phyloP scores from a whole-genome alignment of 2,329 filamentous ascomycete genomes.

The Purpureocillium lavendulum region DNA sequence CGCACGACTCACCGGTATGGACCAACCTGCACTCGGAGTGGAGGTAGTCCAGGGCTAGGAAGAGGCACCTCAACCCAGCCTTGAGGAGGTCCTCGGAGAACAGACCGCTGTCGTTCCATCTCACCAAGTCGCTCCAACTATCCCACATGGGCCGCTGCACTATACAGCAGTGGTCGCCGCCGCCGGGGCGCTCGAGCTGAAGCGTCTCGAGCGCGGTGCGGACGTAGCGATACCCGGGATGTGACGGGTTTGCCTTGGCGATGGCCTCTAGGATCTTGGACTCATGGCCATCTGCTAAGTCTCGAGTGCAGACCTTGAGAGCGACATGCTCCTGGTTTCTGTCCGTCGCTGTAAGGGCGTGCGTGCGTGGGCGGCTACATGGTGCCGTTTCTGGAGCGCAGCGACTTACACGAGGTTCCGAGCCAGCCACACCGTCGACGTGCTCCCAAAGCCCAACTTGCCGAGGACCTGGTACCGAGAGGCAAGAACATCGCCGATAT shows the following conservation, averaged over 20 bases:
- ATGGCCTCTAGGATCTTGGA: conserved; percentile 11
- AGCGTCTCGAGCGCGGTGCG: conserved; percentile 21
- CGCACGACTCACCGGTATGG: conserved; percentile 36
- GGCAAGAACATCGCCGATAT: conserved; percentile 11
- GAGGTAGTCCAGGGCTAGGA: conserved; percentile 30
- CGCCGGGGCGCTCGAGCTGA: neutral
- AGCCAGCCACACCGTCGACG: conserved; percentile 15
- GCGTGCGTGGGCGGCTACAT: too few species aligned
- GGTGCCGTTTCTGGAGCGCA: too few species aligned
- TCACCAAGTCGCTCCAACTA: conserved; percentile 27
- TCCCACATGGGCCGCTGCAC: conserved; percentile 29
- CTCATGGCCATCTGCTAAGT: conserved; percentile 8
- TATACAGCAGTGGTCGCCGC: conserved; percentile 15
- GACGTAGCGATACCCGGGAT: conserved; percentile 20
- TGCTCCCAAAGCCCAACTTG: conserved; percentile 14
- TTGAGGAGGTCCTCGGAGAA: conserved; percentile 28
- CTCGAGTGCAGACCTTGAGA: conserved; percentile 12
- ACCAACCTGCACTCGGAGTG: conserved; percentile 32
- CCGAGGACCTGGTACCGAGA: conserved; percentile 12
- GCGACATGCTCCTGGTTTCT: neutral
- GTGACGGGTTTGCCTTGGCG: conserved; percentile 11
- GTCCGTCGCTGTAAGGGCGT: too few species aligned
- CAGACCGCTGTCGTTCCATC: conserved; percentile 21
- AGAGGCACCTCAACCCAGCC: conserved; percentile 17
- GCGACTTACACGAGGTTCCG: conserved; percentile 10